Conservation (phyloP, 75 land plant species). For the Cupressus sempervirens region DNA sequence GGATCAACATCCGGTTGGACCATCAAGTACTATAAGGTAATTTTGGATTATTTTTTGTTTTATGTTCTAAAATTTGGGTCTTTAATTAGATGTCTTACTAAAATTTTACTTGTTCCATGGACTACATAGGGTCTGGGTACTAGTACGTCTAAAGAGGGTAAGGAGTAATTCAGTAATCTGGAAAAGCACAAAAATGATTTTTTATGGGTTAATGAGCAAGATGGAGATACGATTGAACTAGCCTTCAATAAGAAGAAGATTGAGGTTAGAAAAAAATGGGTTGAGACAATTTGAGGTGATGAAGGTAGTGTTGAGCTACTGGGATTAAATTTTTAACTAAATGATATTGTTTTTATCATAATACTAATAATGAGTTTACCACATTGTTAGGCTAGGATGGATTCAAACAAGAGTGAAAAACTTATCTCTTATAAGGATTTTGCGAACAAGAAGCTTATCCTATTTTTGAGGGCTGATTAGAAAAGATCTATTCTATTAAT, state of each 20-base stretch:
- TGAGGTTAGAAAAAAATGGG: constrained; percentile 95
- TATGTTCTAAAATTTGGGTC: neutral
- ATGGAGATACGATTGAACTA: constrained; percentile 95
- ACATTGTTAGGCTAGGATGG: constrained; percentile 78
- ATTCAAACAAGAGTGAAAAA: constrained; percentile 68
- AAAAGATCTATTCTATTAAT: constrained; percentile 93
- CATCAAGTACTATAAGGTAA: constrained; percentile 99
- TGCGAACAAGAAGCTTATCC: constrained; percentile 88
- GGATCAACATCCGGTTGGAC: constrained; percentile 77
- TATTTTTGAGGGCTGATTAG: constrained; percentile 90
- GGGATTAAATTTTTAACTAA: neutral
- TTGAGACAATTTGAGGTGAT: constrained; percentile 87
- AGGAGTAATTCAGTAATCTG: constrained; percentile 81
- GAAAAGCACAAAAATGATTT: constrained; percentile 86
- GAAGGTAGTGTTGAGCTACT: neutral
- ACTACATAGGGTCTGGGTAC: constrained; percentile 96
- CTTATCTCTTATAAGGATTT: constrained; percentile 89
- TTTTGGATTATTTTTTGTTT: constrained; percentile 4
- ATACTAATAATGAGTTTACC: neutral
- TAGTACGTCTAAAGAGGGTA: constrained; percentile 87
- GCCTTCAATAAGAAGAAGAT: constrained; percentile 99
- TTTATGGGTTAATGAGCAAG: constrained; percentile 68
- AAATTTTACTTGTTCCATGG: neutral
- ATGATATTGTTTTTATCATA: neutral
- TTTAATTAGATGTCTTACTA: neutral